Conservation (phyloP, 2,329 filamentous ascomycete genomes). For the Diatrype stigma region DNA sequence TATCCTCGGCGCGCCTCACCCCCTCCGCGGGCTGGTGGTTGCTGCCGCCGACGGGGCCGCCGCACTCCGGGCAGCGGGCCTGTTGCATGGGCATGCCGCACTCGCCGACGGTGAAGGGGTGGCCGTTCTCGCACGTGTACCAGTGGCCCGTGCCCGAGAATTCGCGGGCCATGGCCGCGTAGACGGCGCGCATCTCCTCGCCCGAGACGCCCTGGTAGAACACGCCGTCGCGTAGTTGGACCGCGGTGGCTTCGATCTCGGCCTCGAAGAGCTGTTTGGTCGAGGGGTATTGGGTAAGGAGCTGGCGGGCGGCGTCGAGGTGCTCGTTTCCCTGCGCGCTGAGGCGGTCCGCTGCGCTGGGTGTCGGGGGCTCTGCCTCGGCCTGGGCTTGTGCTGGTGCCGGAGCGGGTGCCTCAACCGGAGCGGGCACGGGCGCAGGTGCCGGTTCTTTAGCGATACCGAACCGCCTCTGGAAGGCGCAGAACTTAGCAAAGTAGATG, state of each 20-base stretch:
- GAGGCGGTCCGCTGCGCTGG: background rate
- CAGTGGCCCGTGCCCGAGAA: slow-evolving; percentile 55
- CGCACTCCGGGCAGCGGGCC: slow-evolving; percentile 61
- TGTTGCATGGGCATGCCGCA: slow-evolving; percentile 63
- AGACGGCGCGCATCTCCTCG: slow-evolving; percentile 47
- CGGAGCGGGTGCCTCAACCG: too few species aligned
- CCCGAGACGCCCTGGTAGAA: slow-evolving; percentile 47
- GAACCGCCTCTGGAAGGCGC: slow-evolving; percentile 35
- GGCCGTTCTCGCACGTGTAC: slow-evolving; percentile 55
- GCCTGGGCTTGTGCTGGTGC: too few species aligned
- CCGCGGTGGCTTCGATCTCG: slow-evolving; percentile 43
- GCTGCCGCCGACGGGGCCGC: slow-evolving; percentile 50
- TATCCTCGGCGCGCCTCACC: slow-evolving; percentile 43
- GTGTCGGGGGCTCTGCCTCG: too few species aligned
- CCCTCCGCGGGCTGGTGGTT: slow-evolving; percentile 47
- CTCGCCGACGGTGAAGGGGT: slow-evolving; percentile 61
- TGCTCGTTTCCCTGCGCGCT: slow-evolving; percentile 10
- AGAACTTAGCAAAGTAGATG: slow-evolving; percentile 46
- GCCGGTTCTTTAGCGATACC: background rate
- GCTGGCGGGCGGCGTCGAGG: slow-evolving; percentile 8
- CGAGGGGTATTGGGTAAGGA: slow-evolving; percentile 13
- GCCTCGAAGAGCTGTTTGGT: slow-evolving; percentile 32
- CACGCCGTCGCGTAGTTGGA: slow-evolving; percentile 39
- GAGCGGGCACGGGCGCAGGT: too few species aligned
- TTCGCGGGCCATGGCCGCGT: slow-evolving; percentile 47